Evolutionary conservation across 1,284 basidiomycete species (phyloP), one percentile per base, ranked within the genome.

Genomic region (Pisolithus thermaeus): DNA sequence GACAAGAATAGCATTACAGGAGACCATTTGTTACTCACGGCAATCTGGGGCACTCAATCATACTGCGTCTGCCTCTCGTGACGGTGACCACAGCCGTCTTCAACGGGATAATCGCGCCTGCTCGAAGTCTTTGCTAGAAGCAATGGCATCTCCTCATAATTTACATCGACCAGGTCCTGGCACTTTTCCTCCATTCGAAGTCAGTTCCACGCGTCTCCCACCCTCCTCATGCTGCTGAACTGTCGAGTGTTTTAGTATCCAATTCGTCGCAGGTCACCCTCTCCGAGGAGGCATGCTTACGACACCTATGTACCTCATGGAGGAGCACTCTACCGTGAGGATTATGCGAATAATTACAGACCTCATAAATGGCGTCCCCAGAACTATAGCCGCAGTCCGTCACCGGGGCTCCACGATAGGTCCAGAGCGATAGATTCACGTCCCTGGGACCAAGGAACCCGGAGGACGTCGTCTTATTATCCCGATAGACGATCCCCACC

Each of bases 221-320:
- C 54, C 46, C 52, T 46, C 55, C 56, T 51, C 25, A 22, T 50
- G 52, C 35, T 60, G 58, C 65, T 55, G 63, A 57, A 63, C 47
- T 11, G 42, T 56, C 60, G 52, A 64, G 57, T 43, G 42, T 70
- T 30, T 70, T 56, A 73, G 76, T 59, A 76, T 72, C 56, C 64
- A 53, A 40, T 65, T 45, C 73, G 72, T 55, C 73, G 71, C 49
- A 70, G 68, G 60, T 75, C 71, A 48, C 72, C 72, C 48, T 78
- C 79, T 46, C 77, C 80, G 46, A 71, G 77, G 53, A 66, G 72
- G 53, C 70, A 64, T n/a, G 59, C 73, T 28, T 80, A 78, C 56
- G 77, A 83, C 59, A 72, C 73, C 47, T 83, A 79, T 60, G 67
- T 70, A 38, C 73, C 73, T 54, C 72, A 75, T 46, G 59, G 64